Evolutionary conservation across 2,329 filamentous ascomycete genomes (phyloP).

Genomic region (Microthyrium microscopicum): DNA sequence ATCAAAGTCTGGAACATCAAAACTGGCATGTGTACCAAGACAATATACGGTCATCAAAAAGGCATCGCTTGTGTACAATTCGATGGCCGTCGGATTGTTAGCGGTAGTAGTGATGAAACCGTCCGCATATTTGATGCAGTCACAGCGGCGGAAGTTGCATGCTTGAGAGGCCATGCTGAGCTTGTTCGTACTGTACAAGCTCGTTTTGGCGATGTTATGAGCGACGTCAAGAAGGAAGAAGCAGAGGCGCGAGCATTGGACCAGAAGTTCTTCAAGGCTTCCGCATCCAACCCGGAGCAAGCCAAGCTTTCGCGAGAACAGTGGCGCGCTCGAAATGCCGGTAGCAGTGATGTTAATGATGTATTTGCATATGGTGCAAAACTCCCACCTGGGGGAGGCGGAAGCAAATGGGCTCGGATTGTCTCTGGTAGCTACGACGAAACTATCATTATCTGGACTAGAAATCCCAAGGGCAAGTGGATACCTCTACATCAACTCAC

Average conservation of each 20-base stretch:
- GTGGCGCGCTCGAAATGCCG: slow-evolving; percentile 40
- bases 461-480: slow-evolving; percentile 74
- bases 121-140: slow-evolving; percentile 86
- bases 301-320: slow-evolving; percentile 17
- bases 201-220: slow-evolving; percentile 76
- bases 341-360: slow-evolving; percentile 57
- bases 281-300: slow-evolving; percentile 27
- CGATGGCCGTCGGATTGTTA: slow-evolving; percentile 83
- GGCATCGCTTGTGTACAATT: slow-evolving; percentile 97
- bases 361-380: slow-evolving; percentile 70
- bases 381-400: slow-evolving; percentile 78
- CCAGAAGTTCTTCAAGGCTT: slow-evolving; percentile 48
- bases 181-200: slow-evolving; percentile 91
- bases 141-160: slow-evolving; percentile 77
- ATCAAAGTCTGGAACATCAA: slow-evolving; percentile 94
- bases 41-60: slow-evolving; percentile 75
- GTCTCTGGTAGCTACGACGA: slow-evolving; percentile 95
- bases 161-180: slow-evolving; percentile 62
- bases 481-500: slow-evolving; percentile 56
- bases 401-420: slow-evolving; percentile 80
- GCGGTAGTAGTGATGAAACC: slow-evolving; percentile 88
- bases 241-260: slow-evolving; percentile 59
- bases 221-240: slow-evolving; percentile 58
- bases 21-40: slow-evolving; percentile 57
- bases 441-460: slow-evolving; percentile 87